Conservation (phyloP, 345 rosid species). For the Gynandropsis gynandra region DNA sequence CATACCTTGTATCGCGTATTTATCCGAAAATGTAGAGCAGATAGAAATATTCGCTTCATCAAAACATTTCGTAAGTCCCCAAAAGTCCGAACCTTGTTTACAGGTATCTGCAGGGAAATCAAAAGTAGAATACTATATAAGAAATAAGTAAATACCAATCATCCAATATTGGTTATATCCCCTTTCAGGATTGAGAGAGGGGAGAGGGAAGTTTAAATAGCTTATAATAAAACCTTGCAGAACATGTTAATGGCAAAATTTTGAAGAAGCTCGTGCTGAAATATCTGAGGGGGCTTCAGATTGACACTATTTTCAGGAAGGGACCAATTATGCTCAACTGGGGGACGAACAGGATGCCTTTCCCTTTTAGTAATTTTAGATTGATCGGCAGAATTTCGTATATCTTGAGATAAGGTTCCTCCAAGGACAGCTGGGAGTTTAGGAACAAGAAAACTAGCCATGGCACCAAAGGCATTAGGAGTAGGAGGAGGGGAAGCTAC, state of each 20-base stretch:
- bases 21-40: slow-evolving; percentile 97
- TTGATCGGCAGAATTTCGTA: slow-evolving; percentile 48
- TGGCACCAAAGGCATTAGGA: slow-evolving; percentile 85
- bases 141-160: background rate
- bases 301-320: slow-evolving; percentile 56
- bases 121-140: background rate
- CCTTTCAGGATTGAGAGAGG: background rate
- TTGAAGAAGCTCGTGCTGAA: slow-evolving; percentile 98
- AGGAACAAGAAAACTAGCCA: slow-evolving; percentile 99
- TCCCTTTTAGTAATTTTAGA: slow-evolving; percentile 62
- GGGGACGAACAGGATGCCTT: slow-evolving; percentile 85
- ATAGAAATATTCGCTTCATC: slow-evolving; percentile 97
- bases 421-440: slow-evolving; percentile 82
- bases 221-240: slow-evolving; percentile 65
- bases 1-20: slow-evolving; percentile 95
- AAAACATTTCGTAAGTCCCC: slow-evolving; percentile 89
- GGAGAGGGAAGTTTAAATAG: slow-evolving; percentile 3
- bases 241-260: slow-evolving; percentile 92
- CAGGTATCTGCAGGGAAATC: slow-evolving; percentile 75
- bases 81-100: slow-evolving; percentile 73
- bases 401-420: slow-evolving; percentile 67
- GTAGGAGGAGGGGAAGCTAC: slow-evolving; percentile 45
- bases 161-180: slow-evolving; percentile 9
- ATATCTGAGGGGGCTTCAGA: slow-evolving; percentile 80
- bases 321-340: slow-evolving; percentile 95